phyloP scores from a whole-genome alignment of 1,284 basidiomycete species.

The Anthracocystis walkeri region DNA sequence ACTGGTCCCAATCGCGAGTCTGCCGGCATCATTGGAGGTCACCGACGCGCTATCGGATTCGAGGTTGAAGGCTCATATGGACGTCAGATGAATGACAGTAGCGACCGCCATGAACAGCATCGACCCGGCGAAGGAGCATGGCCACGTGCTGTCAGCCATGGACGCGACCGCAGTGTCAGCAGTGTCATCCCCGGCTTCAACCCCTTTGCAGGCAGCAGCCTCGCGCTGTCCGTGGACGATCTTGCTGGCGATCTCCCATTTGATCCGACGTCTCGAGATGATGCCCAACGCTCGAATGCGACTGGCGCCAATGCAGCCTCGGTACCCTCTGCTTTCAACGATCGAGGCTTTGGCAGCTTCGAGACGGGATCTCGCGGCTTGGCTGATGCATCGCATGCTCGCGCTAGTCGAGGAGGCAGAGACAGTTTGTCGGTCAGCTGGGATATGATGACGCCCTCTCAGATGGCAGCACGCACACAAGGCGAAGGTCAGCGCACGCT shows the following conservation, averaged over 20 bases:
- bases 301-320: constrained; percentile 41
- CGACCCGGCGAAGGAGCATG: constrained; percentile 5
- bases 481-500: constrained; percentile 33
- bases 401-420: constrained; percentile 16
- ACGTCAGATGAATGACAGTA: background rate
- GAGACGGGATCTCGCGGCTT: constrained; percentile 19
- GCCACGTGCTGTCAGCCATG: constrained; percentile 22
- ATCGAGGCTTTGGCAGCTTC: constrained; percentile 24
- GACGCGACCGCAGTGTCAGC: constrained; percentile 38
- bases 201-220: constrained; percentile 47
- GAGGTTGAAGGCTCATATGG: constrained; percentile 22
- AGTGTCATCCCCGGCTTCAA: constrained; percentile 33
- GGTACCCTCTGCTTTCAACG: constrained; percentile 49
- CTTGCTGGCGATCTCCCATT: constrained; percentile 45
- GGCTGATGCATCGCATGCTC: constrained; percentile 8
- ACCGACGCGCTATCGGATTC: constrained; percentile 59
- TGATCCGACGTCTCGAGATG: constrained; percentile 19
- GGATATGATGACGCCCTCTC: constrained; percentile 42
- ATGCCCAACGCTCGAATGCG: background rate
- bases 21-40: constrained; percentile 41
- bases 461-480: constrained; percentile 26
- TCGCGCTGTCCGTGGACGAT: constrained; percentile 59
- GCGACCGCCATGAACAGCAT: background rate
- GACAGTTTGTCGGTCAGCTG: constrained; percentile 51
- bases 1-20: constrained; percentile 18